These are phyloP conservation scores for Debaryomycetaceae sp. DNA, from an alignment of 1,139 yeast genomes.

Conservation along the genomic window DNA sequence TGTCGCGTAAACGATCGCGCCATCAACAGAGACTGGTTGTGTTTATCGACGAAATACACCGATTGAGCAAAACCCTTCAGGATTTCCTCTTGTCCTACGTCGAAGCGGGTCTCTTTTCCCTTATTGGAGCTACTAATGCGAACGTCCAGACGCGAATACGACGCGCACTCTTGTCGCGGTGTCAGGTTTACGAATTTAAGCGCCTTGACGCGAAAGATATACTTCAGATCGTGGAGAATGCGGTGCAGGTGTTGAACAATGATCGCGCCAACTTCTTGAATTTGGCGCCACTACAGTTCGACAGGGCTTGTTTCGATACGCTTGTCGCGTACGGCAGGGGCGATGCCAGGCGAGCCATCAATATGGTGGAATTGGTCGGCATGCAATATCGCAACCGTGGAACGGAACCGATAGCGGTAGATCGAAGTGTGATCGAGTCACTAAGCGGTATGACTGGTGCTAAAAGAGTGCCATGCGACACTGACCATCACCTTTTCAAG, in stretches of 20 bases:
- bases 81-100: slow-evolving; percentile 31
- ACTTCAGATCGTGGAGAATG: slow-evolving; percentile 12
- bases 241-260: slow-evolving; percentile 19
- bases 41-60: slow-evolving; percentile 35
- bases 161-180: slow-evolving; percentile 29
- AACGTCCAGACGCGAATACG: slow-evolving; percentile 22
- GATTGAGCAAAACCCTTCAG: slow-evolving; percentile 30
- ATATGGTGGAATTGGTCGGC: slow-evolving; percentile 20
- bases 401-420: slow-evolving; percentile 1
- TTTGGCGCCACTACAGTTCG: slow-evolving; percentile 8
- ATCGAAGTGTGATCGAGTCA: neutral
- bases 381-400: slow-evolving; percentile 4
- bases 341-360: slow-evolving; percentile 25
- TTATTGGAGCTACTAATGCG: slow-evolving; percentile 36
- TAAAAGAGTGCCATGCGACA: neutral
- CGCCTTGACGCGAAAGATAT: slow-evolving; percentile 12
- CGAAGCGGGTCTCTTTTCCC: slow-evolving; percentile 29
- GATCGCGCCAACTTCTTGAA: slow-evolving; percentile 10
- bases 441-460: neutral
- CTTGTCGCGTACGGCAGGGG: slow-evolving; percentile 14
- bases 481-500: neutral
- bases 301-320: no score
- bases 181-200: slow-evolving; percentile 24
- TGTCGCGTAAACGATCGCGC: slow-evolving; percentile 9
- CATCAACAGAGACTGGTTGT: slow-evolving; percentile 16